phyloP scores from a whole-genome alignment of 1,139 yeast genomes.

The Kurtzmaniella quercitrusa region DNA sequence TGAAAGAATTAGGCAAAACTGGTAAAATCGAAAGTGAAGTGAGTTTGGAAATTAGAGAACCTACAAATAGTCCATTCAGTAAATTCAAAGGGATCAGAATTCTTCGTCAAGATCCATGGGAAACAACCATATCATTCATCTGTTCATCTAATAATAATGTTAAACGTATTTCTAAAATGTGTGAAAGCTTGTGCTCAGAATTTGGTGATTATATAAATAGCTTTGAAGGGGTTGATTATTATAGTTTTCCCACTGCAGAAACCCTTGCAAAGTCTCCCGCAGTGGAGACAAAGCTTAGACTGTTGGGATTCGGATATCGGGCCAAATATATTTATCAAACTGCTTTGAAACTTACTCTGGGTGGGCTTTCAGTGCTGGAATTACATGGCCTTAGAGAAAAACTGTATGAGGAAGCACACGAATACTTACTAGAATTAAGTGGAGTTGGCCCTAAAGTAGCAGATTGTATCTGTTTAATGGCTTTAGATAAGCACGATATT shows the following conservation, averaged over 20 bases:
- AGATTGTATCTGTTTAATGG: constrained; percentile 86
- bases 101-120: constrained; percentile 95
- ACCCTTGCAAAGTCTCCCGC: constrained; percentile 31
- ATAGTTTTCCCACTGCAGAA: constrained; percentile 71
- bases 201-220: constrained; percentile 64
- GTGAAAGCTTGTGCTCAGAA: constrained; percentile 67
- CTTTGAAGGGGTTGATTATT: constrained; percentile 55
- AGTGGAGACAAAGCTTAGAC: constrained; percentile 45
- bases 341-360: constrained; percentile 40
- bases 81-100: constrained; percentile 72
- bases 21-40: background rate
- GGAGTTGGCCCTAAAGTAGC: constrained; percentile 99
- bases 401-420: constrained; percentile 57
- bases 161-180: constrained; percentile 90
- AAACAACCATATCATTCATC: constrained; percentile 80
- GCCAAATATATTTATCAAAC: constrained; percentile 85
- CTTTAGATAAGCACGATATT: constrained; percentile 78
- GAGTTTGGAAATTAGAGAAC: background rate
- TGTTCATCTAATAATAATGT: constrained; percentile 97
- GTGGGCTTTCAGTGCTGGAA: constrained; percentile 15
- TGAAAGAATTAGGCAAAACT: background rate
- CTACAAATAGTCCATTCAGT: constrained; percentile 24
- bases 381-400: constrained; percentile 35
- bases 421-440: constrained; percentile 57
- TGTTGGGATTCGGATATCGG: constrained; percentile 83